Percentiles rank a stretch among this genome's conserved stretches.
Evolutionary conservation across 345 rosid genomes (phyloP).

Genomic region (Euclidium syriacum): DNA sequence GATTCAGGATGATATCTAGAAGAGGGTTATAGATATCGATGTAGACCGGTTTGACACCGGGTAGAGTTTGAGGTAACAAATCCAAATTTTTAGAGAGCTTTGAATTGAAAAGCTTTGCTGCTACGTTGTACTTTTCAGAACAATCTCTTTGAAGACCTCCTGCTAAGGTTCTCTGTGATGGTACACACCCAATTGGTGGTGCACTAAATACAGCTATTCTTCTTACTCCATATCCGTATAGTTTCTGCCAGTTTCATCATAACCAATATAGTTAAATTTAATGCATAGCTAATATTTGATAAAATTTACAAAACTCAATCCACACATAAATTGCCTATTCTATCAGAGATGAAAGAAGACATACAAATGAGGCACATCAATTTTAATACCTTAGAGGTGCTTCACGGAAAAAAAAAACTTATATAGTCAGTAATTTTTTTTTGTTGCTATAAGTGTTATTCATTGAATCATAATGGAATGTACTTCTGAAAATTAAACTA

Average conservation of each 20-base stretch:
- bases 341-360: conserved; percentile 27
- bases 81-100: conserved; percentile 36
- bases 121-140: conserved; percentile 40
- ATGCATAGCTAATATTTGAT: conserved; percentile 36
- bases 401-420: too few relatives aligned
- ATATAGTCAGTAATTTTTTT: neutral
- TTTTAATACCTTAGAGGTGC: too few relatives aligned
- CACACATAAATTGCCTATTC: conserved; percentile 21
- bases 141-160: conserved; percentile 54
- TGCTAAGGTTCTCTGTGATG: conserved; percentile 59
- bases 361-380: neutral
- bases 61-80: conserved; percentile 29
- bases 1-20: conserved; percentile 43
- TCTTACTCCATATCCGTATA: conserved; percentile 54
- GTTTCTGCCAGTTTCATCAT: conserved; percentile 30
- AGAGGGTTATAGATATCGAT: conserved; percentile 53
- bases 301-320: conserved; percentile 7
- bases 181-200: conserved; percentile 71
- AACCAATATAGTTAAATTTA: too few relatives aligned
- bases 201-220: conserved; percentile 42
- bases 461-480: too few relatives aligned
- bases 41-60: conserved; percentile 32
- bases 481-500: too few relatives aligned
- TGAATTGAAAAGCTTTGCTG: conserved; percentile 50
- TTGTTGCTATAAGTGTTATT: neutral